These are phyloP conservation scores for Populus hybrid DNA, from an alignment of 441 rosid species.

Conservation along the genomic window DNA sequence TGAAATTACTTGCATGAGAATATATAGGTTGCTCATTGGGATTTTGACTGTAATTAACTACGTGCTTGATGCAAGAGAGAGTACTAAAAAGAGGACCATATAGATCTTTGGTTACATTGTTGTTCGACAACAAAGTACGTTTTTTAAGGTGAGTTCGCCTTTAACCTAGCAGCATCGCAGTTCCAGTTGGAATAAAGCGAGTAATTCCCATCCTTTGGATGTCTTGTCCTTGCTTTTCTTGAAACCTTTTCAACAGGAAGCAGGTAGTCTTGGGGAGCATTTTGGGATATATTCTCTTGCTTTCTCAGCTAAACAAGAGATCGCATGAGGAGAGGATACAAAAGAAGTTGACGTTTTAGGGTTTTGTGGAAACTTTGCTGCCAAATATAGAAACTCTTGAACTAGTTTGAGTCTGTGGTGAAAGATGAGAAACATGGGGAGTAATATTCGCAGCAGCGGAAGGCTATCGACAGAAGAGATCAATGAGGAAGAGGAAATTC, in stretches of 20 bases:
- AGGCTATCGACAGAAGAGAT: slow-evolving; percentile 50
- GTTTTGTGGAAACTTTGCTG: background rate
- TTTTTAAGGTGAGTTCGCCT: background rate
- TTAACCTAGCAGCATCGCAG: background rate
- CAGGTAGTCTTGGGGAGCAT: slow-evolving; percentile 11
- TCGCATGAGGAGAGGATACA: background rate
- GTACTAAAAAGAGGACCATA: background rate
- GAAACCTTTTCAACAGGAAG: slow-evolving; percentile 21
- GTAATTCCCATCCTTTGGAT: background rate
- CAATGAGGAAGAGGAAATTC: slow-evolving; percentile 47
- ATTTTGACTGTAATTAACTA: no score
- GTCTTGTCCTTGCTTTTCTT: background rate
- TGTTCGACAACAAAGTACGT: background rate
- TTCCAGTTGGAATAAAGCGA: background rate
- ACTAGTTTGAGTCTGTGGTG: background rate
- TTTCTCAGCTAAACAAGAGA: slow-evolving; percentile 36
- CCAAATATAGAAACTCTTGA: background rate
- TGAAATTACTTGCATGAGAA: no score
- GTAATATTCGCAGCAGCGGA: slow-evolving; percentile 33
- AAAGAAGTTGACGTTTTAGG: background rate
- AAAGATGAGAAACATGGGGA: slow-evolving; percentile 26
- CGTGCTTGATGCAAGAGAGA: no score
- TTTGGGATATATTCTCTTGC: slow-evolving; percentile 4
- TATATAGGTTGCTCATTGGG: no score
- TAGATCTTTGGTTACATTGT: background rate